Base-by-base conservation (phyloP, 352 stramenopile species). In the Elongisporangium anandrum region DNA sequence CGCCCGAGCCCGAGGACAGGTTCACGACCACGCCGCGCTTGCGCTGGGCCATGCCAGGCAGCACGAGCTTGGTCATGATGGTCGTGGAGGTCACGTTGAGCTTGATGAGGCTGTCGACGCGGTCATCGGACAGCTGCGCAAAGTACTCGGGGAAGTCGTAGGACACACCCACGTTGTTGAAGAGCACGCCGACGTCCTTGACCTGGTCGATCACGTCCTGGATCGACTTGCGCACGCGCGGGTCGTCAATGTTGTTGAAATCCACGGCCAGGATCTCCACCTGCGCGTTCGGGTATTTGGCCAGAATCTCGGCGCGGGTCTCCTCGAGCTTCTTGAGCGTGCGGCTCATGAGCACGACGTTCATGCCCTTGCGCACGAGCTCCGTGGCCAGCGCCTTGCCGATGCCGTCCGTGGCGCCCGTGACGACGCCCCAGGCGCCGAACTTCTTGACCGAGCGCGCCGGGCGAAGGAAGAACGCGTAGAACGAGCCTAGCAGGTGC, bases 141-240 rank as follows among this genome's bases (percentile, higher is more conserved):
- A 99, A 99, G 83, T 97, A 99, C 76, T 82, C 90, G 6, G 97
- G 96, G 74, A 98, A 99, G 56, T 97, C 92, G 81, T 99, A 99
- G 60, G 90, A 98, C 49, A 99, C 91, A 57, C 98, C 98, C 21
- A 99, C 98, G 77, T 99, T 99, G 85, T 99, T 99, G 64, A 99
- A 90, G 29, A 99, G 87, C 56, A 99, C 85, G 29, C 97, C 98
- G 26, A 99, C 70, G 60, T 99, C 96, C 62, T 97, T 71, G 20
- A 90, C 73, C 52, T 96, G 72, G 51, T 74, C 66, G 38, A 92
- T 65, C 41, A 79, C 71, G 52, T 67, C 70, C 53, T 75, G 65
- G 52, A 94, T 76, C 24, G 64, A 72, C 59, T 70, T 55, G 57
- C 75, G 85, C 61, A 88, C 88, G 56, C 59, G 72, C 39, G 73